Percentiles rank a stretch among this genome's conserved stretches.
phyloP scores from a whole-genome alignment of 2,329 filamentous ascomycete genomes.

The Dactylonectria estremocensis region DNA sequence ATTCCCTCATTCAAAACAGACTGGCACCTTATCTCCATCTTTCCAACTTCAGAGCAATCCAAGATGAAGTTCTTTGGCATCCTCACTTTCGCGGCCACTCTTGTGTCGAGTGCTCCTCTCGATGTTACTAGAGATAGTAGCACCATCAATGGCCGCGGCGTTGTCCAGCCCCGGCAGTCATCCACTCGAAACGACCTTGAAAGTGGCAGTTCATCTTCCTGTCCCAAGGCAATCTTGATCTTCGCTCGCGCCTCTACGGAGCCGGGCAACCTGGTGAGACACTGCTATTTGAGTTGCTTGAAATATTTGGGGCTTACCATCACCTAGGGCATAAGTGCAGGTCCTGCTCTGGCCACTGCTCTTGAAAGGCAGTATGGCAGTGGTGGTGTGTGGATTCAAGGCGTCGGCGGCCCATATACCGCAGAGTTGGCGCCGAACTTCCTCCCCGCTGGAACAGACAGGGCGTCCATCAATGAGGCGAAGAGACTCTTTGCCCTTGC shows the following conservation, averaged over 20 bases:
- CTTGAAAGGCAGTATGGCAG: conserved; percentile 48
- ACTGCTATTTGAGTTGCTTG: neutral
- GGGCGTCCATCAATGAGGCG: conserved; percentile 58
- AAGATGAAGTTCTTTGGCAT: neutral
- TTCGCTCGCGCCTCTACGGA: conserved; percentile 59
- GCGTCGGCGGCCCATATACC: conserved; percentile 58
- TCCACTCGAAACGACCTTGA: conserved; percentile 48
- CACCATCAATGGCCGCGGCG: neutral
- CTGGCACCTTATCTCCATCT: neutral
- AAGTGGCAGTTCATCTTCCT: conserved; percentile 48
- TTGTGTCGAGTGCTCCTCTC: neutral
- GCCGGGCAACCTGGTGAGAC: conserved; percentile 56
- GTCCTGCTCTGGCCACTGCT: conserved; percentile 48
- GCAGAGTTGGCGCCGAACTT: conserved; percentile 56
- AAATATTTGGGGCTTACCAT: neutral
- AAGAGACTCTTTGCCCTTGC: conserved; percentile 58
- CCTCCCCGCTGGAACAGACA: conserved; percentile 55
- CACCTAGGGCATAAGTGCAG: conserved; percentile 49
- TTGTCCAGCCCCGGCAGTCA: neutral
- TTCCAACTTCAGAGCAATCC: neutral
- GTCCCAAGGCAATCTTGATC: conserved; percentile 57
- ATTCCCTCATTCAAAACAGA: neutral
- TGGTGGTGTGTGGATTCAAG: conserved; percentile 58
- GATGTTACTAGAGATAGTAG: neutral
- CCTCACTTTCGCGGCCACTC: neutral